These are phyloP conservation scores for Wickerhamomyces sp. DNA, from an alignment of 1,139 yeast genomes.

Conservation along the genomic window DNA sequence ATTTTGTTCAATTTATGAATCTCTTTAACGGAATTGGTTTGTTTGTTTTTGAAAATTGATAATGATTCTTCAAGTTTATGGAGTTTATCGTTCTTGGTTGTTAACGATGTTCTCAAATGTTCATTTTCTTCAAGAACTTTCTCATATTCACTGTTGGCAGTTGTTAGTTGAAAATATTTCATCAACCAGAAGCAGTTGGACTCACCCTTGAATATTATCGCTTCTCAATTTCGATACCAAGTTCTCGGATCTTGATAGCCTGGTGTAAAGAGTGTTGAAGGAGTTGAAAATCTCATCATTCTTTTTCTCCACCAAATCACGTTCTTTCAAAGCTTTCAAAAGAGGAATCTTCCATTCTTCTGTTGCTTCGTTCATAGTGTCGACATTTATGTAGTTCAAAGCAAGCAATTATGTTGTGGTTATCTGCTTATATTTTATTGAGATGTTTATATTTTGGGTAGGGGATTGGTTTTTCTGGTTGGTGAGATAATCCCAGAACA, in stretches of 20 bases:
- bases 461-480: too few species aligned
- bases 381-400: too few species aligned
- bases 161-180: conserved; percentile 2
- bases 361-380: neutral
- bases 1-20: conserved; percentile 20
- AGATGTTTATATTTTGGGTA: too few species aligned
- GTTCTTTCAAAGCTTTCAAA: conserved; percentile 10
- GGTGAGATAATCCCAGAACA: too few species aligned
- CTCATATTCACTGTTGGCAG: conserved; percentile 29
- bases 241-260: conserved; percentile 7
- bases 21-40: conserved; percentile 9
- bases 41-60: conserved; percentile 1
- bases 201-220: conserved; percentile 5
- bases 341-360: conserved; percentile 3
- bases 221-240: conserved; percentile 1
- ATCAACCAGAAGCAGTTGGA: neutral
- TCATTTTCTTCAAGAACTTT: conserved; percentile 23
- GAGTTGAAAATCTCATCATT: conserved; percentile 11
- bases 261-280: conserved; percentile 6
- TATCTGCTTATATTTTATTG: too few species aligned
- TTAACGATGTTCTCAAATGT: neutral
- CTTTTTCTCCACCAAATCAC: conserved; percentile 20
- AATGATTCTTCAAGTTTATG: conserved; percentile 9
- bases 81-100: conserved; percentile 1
- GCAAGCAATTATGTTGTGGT: too few species aligned